phyloP scores from a whole-genome alignment of 495 filamentous ascomycete species.

The Penicillium daleae region DNA sequence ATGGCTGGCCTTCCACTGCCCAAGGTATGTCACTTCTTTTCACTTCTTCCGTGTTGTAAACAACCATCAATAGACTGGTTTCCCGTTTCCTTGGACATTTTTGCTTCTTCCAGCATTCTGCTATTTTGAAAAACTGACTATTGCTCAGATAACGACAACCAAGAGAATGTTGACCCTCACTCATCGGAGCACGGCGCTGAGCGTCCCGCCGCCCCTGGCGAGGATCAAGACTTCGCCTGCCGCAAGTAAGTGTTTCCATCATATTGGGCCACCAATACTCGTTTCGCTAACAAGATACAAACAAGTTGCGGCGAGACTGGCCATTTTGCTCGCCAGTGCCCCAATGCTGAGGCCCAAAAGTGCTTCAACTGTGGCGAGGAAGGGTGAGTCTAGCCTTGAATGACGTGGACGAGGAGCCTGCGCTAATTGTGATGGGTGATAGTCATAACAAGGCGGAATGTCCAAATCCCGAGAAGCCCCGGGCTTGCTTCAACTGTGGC shows the following conservation, averaged over 20 bases:
- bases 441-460: slow-evolving; percentile 61
- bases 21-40: background rate
- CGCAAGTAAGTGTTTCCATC: slow-evolving; percentile 48
- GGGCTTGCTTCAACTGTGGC: slow-evolving; percentile 69
- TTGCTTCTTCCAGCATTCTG: background rate
- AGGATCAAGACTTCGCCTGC: slow-evolving; percentile 34
- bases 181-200: slow-evolving; percentile 7
- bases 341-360: slow-evolving; percentile 57
- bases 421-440: background rate
- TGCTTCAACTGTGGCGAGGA: slow-evolving; percentile 72
- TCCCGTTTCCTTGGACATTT: background rate
- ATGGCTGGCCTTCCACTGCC: background rate
- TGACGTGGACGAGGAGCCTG: background rate
- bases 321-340: slow-evolving; percentile 67
- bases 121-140: background rate
- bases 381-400: slow-evolving; percentile 41
- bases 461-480: slow-evolving; percentile 42
- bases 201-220: background rate
- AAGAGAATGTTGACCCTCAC: background rate
- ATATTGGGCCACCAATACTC: background rate
- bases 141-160: background rate
- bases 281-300: slow-evolving; percentile 9
- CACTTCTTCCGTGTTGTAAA: background rate
- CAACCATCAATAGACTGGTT: no score
- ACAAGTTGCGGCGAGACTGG: slow-evolving; percentile 55